Percentiles rank a stretch among this genome's conserved stretches.
phyloP scores from a whole-genome alignment of 2,329 filamentous ascomycete genomes.

The Orbilia javanica region DNA sequence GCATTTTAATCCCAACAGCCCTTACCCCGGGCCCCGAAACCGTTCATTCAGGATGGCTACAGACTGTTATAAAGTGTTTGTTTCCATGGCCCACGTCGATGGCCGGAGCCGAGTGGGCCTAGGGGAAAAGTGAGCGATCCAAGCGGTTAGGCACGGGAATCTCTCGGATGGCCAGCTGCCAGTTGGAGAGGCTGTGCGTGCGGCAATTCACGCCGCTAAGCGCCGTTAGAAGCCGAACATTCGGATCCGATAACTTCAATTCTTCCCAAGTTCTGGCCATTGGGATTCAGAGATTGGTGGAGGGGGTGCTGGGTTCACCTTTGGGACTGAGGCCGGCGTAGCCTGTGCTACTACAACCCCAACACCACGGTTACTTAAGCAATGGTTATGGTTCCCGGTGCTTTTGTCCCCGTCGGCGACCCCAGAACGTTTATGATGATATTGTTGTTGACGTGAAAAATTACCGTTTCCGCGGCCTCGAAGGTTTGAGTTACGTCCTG shows the following conservation, averaged over 20 bases:
- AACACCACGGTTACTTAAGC: background rate
- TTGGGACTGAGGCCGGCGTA: background rate
- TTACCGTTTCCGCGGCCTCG: slow-evolving; percentile 14
- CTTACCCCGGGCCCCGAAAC: background rate
- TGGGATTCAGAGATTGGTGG: slow-evolving; percentile 24
- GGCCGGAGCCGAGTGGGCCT: background rate
- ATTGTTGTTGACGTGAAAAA: slow-evolving; percentile 24
- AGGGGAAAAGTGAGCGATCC: background rate
- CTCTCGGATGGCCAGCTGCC: background rate
- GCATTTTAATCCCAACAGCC: background rate
- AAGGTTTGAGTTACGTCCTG: slow-evolving; percentile 37
- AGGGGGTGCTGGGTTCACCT: slow-evolving; percentile 7
- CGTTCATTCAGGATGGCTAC: background rate
- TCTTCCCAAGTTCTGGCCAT: slow-evolving; percentile 49
- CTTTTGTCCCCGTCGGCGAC: slow-evolving; percentile 1
- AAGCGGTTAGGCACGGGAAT: background rate
- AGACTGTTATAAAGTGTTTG: background rate
- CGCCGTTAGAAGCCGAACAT: background rate
- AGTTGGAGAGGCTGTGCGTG: background rate
- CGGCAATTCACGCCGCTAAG: background rate
- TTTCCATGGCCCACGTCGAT: background rate
- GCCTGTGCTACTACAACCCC: background rate
- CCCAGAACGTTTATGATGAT: slow-evolving; percentile 5
- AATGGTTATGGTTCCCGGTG: background rate
- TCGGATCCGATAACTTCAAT: background rate